Conservation (phyloP, 495 filamentous ascomycete species). For the Glarea lozoyensis region DNA sequence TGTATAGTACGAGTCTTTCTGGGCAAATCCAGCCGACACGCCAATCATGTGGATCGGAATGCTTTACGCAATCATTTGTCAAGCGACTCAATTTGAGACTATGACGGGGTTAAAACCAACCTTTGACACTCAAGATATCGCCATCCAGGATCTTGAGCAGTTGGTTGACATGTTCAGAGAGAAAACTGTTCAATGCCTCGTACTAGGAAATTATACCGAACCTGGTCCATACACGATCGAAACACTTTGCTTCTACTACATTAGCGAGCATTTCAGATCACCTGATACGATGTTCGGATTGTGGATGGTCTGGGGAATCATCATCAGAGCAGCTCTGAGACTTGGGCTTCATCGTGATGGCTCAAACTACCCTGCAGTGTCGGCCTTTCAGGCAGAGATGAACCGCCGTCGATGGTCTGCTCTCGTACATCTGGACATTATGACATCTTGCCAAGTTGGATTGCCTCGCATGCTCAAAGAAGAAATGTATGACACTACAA, state of each 20-base stretch:
- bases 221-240: conserved; percentile 34
- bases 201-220: conserved; percentile 36
- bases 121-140: neutral
- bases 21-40: conserved; percentile 26
- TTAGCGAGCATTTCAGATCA: conserved; percentile 34
- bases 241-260: conserved; percentile 37
- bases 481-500: conserved; percentile 35
- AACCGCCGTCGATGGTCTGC: conserved; percentile 44
- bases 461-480: conserved; percentile 40
- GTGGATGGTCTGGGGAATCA: conserved; percentile 37
- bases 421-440: conserved; percentile 39
- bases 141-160: conserved; percentile 12
- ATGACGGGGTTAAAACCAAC: neutral
- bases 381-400: conserved; percentile 42
- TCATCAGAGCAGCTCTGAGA: conserved; percentile 40
- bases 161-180: conserved; percentile 2
- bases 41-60: conserved; percentile 38
- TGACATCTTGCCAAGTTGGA: conserved; percentile 42
- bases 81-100: conserved; percentile 3
- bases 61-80: conserved; percentile 30
- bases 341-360: conserved; percentile 49
- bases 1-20: conserved; percentile 37
- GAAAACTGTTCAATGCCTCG: conserved; percentile 29
- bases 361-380: conserved; percentile 2
- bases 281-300: conserved; percentile 33